These are phyloP conservation scores for Venturia asperata DNA, from an alignment of 2,329 filamentous ascomycete genomes.

Conservation along the genomic window DNA sequence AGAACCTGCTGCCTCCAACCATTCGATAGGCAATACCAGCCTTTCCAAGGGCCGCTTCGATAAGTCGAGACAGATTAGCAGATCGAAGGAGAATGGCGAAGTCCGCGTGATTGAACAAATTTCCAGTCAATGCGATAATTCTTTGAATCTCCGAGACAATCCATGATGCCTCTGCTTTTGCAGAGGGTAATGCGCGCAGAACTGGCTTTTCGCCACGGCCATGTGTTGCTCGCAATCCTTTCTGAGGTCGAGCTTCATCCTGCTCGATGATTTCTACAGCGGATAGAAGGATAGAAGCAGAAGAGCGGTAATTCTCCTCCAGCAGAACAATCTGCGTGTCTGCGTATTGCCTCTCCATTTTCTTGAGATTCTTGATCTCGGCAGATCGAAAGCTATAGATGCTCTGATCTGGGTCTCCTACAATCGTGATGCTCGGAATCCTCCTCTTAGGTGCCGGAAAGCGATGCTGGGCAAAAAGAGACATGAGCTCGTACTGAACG, in stretches of 20 bases:
- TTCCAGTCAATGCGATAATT: constrained; percentile 61
- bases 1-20: constrained; percentile 87
- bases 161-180: constrained; percentile 75
- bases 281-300: constrained; percentile 70
- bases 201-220: constrained; percentile 72
- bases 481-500: constrained; percentile 92
- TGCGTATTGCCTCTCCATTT: constrained; percentile 69
- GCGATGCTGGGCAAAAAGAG: constrained; percentile 60
- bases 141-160: constrained; percentile 77
- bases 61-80: constrained; percentile 71
- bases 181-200: constrained; percentile 63
- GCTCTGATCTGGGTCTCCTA: constrained; percentile 94
- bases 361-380: constrained; percentile 78
- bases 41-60: constrained; percentile 75
- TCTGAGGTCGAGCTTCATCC: constrained; percentile 71
- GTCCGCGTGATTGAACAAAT: constrained; percentile 66
- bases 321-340: constrained; percentile 75
- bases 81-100: constrained; percentile 84
- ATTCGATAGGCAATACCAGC: constrained; percentile 82
- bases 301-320: constrained; percentile 92
- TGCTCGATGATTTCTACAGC: constrained; percentile 87
- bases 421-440: constrained; percentile 75
- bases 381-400: constrained; percentile 95
- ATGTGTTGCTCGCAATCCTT: constrained; percentile 73
- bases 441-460: constrained; percentile 24